phyloP scores from a whole-genome alignment of 257 asterid genomes.

The Sherardia arvensis region DNA sequence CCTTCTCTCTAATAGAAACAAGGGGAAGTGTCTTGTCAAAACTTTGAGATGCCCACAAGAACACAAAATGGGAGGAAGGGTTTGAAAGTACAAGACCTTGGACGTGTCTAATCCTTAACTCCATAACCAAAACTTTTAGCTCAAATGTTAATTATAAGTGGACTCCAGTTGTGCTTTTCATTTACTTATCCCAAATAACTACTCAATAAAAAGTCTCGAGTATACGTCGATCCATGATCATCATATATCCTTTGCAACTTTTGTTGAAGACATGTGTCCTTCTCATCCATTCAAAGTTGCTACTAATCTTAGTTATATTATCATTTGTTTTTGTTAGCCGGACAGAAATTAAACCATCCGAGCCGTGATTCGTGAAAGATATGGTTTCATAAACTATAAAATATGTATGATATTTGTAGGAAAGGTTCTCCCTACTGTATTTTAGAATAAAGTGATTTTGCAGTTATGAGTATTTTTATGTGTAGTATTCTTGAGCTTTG shows the following conservation, averaged over 20 bases:
- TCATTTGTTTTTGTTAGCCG: too few species aligned
- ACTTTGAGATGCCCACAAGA: background rate
- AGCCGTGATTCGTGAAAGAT: too few species aligned
- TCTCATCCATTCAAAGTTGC: background rate
- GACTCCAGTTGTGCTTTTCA: constrained; percentile 14
- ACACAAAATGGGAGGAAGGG: background rate
- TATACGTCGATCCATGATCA: background rate
- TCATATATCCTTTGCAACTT: background rate
- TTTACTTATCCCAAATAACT: background rate
- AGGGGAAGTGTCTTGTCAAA: background rate
- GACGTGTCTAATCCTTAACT: constrained; percentile 9
- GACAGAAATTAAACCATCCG: too few species aligned
- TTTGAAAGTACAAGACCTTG: background rate
- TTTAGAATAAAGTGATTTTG: too few species aligned
- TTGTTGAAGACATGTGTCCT: background rate
- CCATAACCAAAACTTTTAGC: background rate
- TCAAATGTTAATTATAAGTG: background rate
- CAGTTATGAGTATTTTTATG: too few species aligned
- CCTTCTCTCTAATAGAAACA: too few species aligned
- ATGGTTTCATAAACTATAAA: too few species aligned
- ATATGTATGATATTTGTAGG: too few species aligned
- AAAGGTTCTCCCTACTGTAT: too few species aligned
- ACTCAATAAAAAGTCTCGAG: background rate
- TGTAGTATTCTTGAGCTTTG: too few species aligned
- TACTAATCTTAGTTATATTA: too few species aligned